Evolutionary conservation across 164 flowering plant genomes (phyloP).

Genomic region (Berberis vulgaris): DNA sequence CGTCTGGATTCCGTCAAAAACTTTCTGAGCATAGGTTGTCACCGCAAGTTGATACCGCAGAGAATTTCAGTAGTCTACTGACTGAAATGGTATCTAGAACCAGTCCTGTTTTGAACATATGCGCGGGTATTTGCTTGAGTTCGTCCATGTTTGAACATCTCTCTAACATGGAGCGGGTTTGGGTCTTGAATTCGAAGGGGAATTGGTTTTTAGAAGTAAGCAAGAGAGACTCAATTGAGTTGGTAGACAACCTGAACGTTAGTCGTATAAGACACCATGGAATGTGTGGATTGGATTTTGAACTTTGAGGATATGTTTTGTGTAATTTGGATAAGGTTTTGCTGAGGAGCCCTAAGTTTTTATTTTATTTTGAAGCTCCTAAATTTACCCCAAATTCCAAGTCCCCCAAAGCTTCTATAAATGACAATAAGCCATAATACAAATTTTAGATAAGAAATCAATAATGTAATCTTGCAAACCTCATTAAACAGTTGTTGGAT

Average conservation of each 20-base stretch:
- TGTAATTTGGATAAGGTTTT: too few species aligned
- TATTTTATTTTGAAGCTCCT: too few species aligned
- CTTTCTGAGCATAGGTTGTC: conserved; percentile 23
- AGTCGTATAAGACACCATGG: background rate
- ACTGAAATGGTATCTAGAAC: conserved; percentile 12
- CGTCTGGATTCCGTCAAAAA: conserved; percentile 16
- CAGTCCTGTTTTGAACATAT: conserved; percentile 27
- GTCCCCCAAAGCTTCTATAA: too few species aligned
- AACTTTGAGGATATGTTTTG: too few species aligned
- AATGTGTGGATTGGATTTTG: background rate
- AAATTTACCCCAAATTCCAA: too few species aligned
- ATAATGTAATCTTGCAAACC: too few species aligned
- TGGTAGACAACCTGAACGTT: background rate
- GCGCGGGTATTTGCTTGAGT: conserved; percentile 39
- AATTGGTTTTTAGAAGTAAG: conserved; percentile 18
- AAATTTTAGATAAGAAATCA: too few species aligned
- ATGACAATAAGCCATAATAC: too few species aligned
- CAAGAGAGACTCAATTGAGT: conserved; percentile 21
- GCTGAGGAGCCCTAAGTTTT: too few species aligned
- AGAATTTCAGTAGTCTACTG: conserved; percentile 20
- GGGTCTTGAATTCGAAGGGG: conserved; percentile 10
- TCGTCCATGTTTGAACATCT: conserved; percentile 39
- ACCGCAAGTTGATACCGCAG: conserved; percentile 12
- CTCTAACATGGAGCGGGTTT: conserved; percentile 23
- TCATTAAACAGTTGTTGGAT: too few species aligned